These are phyloP conservation scores for Macroventuria anomochaeta DNA, from an alignment of 2,329 filamentous ascomycete genomes.

Conservation along the genomic window DNA sequence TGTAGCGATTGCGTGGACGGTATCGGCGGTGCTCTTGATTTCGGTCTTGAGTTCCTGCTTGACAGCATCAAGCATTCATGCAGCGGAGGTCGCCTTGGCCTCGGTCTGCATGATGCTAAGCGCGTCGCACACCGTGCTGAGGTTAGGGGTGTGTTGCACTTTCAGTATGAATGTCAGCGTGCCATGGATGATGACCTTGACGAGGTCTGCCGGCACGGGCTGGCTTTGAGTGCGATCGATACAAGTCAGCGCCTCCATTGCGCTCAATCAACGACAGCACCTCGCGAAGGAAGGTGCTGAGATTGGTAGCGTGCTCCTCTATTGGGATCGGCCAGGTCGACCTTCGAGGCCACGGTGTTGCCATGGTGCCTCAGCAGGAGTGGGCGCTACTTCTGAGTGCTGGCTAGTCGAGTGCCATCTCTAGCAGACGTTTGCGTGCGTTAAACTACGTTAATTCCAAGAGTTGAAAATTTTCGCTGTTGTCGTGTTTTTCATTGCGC, in stretches of 20 bases:
- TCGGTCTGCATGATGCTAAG: background rate
- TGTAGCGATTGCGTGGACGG: background rate
- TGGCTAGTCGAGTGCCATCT: slow-evolving; percentile 14
- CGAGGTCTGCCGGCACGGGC: background rate
- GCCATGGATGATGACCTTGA: background rate
- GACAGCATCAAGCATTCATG: too few species aligned
- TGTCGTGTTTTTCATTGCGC: too few species aligned
- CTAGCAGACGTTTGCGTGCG: slow-evolving; percentile 12
- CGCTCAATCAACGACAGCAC: background rate
- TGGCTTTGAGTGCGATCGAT: too few species aligned
- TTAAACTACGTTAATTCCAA: slow-evolving; percentile 14
- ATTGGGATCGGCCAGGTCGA: slow-evolving; percentile 11
- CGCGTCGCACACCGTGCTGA: background rate
- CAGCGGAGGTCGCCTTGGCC: background rate
- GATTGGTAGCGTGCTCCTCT: background rate
- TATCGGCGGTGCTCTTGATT: background rate
- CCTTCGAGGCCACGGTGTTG: slow-evolving; percentile 13
- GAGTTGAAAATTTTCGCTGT: slow-evolving; percentile 10
- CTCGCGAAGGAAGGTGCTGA: slow-evolving; percentile 4
- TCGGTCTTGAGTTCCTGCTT: background rate
- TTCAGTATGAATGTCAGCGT: background rate
- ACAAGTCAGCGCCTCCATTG: too few species aligned
- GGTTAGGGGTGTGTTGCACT: background rate
- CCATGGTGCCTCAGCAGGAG: slow-evolving; percentile 11
- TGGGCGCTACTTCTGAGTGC: slow-evolving; percentile 14